Base-by-base conservation (phyloP, 2,329 filamentous ascomycete species). In the Curvularia sp. region DNA sequence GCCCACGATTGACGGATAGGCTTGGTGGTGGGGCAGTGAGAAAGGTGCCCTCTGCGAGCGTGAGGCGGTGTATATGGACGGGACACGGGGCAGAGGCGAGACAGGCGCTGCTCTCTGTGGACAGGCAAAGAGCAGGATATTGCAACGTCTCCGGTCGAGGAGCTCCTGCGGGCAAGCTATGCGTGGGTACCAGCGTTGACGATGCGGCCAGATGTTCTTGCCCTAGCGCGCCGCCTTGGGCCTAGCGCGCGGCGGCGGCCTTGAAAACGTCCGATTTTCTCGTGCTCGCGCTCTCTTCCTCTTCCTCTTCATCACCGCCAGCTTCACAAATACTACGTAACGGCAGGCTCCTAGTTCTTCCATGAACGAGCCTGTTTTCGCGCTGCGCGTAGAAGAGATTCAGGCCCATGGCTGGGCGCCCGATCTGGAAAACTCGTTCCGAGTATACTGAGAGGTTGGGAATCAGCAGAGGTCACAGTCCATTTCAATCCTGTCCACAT, bases 391-490 rank as follows among this genome's bases (percentile, higher is more conserved):
- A 89, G 86, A 89, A 69, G 65, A 80, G 81, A 80, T 68, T 38
- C 70, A 70, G 69, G 84, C 86, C 86, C 86, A 84, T 88, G 82
- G 86, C 87, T 89, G 87, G 87, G 87, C 87, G 85, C 87, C 87
- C 83, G 84, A 80, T 79, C 83, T 87, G 84, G 86, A 87, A 83
- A 80, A 72, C 82, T 85, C 84, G 79, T 87, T 85, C 78, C 78
- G 84, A 84, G 81, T 79, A 81, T 83, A 78, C 78, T 83, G 86
- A 89, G 80, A 83, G 82, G 79, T 81, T 84, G 83, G 87, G 87
- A 89, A 89, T 89, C 87, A 89, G 87, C 85, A 83, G 86, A 82
- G 87, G 87, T 87, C 82, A 89, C 86, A 86, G 80, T 32, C 8
- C 10, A 47, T 36, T 36, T 36, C 6, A 18, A 36, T 1, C 3